Evolutionary conservation across 768 basidiomycete genomes (phyloP), one percentile per base, ranked within the genome.

Genomic region (Hortiboletus campestris): DNA sequence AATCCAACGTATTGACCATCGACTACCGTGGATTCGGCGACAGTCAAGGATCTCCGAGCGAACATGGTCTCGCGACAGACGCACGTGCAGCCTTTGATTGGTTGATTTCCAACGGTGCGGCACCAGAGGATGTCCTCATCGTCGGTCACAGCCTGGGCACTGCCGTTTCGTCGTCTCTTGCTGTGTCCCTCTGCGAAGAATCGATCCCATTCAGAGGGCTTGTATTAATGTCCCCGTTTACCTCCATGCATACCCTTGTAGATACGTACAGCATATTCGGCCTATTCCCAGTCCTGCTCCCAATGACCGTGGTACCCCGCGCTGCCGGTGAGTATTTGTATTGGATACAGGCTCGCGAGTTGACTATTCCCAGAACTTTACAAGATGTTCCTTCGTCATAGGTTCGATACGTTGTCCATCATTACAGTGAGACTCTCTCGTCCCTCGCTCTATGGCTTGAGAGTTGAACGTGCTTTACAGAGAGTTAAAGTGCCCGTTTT

Each of bases 1-100:
- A 76, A 17, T 81, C 81, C 19, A 95, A 95, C 68, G 86, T 97
- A 14, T 74, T 98, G 25, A 85, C 84, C 2, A 84, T 92, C 35
- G 96, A 98, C 72, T 98, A 98, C 68, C 84, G 95, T 46, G 95
- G 95, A 2, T 98, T 89, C 63, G 96, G 77, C 2, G 94, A 98
- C 65, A 95, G 92, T 51, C 80, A 82, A 1, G 92, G 93, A 1
- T 70, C 71, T 0, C 96, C 96, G 0, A 85, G 81, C 25, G 88
- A 95, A 69, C 70, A 68, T 12, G 96, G 95, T 0, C 75, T 98
- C 0, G 68, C 82, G 1, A 72, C 67, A 3, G 91, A 98, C 65
- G 92, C 90, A 1, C 76, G 82, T 38, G 80, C 91, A 0, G 91
- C 87, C 0, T 96, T 85, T 81, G 81, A 90, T 63, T 97, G 88